Evolutionary conservation across 371 early-diverging fungal genomes (phyloP).

Genomic region (Actinomortierella wolfii): DNA sequence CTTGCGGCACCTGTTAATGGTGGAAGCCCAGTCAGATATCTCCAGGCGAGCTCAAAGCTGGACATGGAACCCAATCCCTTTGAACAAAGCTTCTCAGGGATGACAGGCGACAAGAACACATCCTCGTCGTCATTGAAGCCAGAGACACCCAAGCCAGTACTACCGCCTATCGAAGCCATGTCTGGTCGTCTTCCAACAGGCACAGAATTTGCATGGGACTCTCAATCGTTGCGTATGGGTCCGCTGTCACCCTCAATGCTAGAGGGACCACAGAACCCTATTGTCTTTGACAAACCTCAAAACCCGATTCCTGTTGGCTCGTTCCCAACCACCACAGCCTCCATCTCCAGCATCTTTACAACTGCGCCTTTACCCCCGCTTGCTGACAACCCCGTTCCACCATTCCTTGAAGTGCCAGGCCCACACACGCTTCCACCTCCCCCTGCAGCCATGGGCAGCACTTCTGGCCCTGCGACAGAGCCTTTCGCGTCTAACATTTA

Average conservation of each 20-base stretch:
- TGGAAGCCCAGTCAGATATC: conserved; percentile 15
- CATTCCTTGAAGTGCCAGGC: conserved; percentile 18
- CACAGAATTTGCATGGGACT: conserved; percentile 57
- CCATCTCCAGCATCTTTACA: conserved; percentile 18
- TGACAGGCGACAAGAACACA: conserved; percentile 16
- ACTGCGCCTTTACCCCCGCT: conserved; percentile 20
- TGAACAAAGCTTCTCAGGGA: conserved; percentile 76
- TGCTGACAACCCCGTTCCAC: conserved; percentile 18
- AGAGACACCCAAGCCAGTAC: conserved; percentile 42
- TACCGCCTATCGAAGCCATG: conserved; percentile 43
- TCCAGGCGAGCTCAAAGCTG: conserved; percentile 55
- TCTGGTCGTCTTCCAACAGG: background rate
- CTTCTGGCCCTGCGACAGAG: conserved; percentile 12
- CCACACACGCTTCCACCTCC: conserved; percentile 18
- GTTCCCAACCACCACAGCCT: conserved; percentile 13
- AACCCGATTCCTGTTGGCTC: conserved; percentile 23
- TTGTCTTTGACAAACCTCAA: conserved; percentile 25
- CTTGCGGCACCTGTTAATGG: conserved; percentile 18
- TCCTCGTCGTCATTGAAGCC: conserved; percentile 33
- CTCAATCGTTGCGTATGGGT: conserved; percentile 68
- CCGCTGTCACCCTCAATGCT: conserved; percentile 81
- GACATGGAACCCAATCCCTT: conserved; percentile 88
- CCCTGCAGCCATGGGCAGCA: conserved; percentile 5
- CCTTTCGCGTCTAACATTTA: conserved; percentile 3
- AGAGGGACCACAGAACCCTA: conserved; percentile 65